Percentiles rank a stretch among this genome's conserved stretches.
These are phyloP conservation scores for Polyrhizophydium stewartii DNA, from an alignment of 371 early-diverging fungal genomes.

Conservation along the genomic window DNA sequence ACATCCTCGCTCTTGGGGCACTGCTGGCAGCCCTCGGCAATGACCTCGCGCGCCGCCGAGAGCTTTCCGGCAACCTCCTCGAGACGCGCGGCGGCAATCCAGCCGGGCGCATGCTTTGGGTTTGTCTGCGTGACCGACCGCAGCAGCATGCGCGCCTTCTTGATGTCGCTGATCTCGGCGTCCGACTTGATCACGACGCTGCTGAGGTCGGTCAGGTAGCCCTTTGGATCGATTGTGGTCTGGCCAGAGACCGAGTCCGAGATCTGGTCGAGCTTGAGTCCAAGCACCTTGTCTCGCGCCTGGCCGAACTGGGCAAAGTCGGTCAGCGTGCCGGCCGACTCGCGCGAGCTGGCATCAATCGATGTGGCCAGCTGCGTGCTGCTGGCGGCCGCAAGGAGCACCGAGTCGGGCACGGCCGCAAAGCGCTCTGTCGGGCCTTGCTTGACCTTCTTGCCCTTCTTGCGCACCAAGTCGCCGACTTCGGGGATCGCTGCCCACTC, in stretches of 20 bases:
- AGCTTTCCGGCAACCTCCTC: conserved; percentile 90
- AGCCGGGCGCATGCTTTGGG: conserved; percentile 93
- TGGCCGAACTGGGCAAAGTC: conserved; percentile 91
- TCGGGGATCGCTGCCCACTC: conserved; percentile 95
- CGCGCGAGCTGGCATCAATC: conserved; percentile 33
- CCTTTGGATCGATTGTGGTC: conserved; percentile 87
- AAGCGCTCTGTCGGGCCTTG: conserved; percentile 55
- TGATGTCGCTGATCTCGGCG: conserved; percentile 90
- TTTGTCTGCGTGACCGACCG: conserved; percentile 88
- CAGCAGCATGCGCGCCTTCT: conserved; percentile 83
- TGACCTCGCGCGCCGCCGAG: conserved; percentile 75
- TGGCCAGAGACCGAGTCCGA: conserved; percentile 63
- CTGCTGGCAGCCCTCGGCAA: conserved; percentile 89
- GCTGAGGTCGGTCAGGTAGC: conserved; percentile 90
- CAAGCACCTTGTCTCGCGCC: conserved; percentile 87
- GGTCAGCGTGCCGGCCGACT: conserved; percentile 44
- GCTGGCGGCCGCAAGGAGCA: conserved; percentile 48
- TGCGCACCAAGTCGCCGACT: conserved; percentile 84
- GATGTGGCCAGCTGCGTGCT: not conserved
- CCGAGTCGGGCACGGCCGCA: conserved; percentile 82
- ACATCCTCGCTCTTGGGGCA: conserved; percentile 93
- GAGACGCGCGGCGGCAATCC: conserved; percentile 96
- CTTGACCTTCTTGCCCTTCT: conserved; percentile 63
- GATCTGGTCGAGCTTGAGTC: conserved; percentile 83
- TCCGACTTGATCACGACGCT: conserved; percentile 76